Evolutionary conservation across 441 rosid genomes (phyloP), one percentile per base, ranked within the genome.

Genomic region (Euphorbia celastroides): DNA sequence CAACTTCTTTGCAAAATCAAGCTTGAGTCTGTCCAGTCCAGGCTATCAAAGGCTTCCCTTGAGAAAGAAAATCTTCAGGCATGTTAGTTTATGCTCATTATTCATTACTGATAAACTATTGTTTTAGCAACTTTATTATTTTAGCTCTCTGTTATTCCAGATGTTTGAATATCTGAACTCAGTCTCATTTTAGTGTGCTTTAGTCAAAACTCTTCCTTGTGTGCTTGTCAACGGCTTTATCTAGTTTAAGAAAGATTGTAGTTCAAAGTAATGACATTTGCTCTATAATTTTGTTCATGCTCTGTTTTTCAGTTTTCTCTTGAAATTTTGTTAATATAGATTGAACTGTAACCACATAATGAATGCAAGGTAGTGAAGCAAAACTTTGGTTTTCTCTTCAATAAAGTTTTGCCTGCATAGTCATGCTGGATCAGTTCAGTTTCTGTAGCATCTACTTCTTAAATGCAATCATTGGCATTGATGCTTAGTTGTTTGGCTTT

Each of bases 1-100:
- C 91, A 93, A 82, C 86, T 93, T 68, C 88, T 87, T 59, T 93
- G 99, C 81, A 88, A 89, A 80, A 74, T 78, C 69, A 93, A 90
- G 88, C 78, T 90, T 55, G 92, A 89, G 59, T 87, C 92, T 17
- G 81, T 93, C 77, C 93, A 84, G 28, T 93, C 74, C 73, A 89
- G 99, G 77, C 72, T 81, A 67, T 72, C 79, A 34, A 86, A 82
- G 79, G 82, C 93, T 81, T 81, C 84, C 14, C 66, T 91, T 41
- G 95, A 88, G 77, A 93, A 85, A 74, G 87, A 93, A 81, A 71
- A 82, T 76, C 87, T 86, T 79, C 96, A 91, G 93, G 98, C 84
- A 75, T 22, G 60, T 72, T 30, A 13, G 50, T 57, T 66, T 61
- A 17, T 42, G 42, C 31, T 25, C 13, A 9, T 12, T 8, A 41